phyloP scores from a whole-genome alignment of 805 yeast genomes.

The Barnettozyma sucrosica region DNA sequence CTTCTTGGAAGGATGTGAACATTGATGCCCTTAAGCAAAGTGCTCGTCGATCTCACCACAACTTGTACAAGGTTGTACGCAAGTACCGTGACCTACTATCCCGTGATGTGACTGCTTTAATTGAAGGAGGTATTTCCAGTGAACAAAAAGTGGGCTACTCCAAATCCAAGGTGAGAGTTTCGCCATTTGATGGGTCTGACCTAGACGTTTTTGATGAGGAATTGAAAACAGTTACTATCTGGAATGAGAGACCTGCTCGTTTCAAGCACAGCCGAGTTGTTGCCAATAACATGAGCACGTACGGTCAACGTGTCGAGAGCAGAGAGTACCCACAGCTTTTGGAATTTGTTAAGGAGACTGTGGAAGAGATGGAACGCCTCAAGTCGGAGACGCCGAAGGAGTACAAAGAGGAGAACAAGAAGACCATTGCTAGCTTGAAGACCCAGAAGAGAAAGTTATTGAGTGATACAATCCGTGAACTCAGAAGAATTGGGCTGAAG shows the following conservation, averaged over 20 bases:
- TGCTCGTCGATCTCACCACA: slow-evolving; percentile 82
- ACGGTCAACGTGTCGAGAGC: slow-evolving; percentile 29
- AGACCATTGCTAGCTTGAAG: slow-evolving; percentile 61
- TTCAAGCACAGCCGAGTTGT: slow-evolving; percentile 47
- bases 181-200: slow-evolving; percentile 12
- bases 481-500: slow-evolving; percentile 72
- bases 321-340: slow-evolving; percentile 44
- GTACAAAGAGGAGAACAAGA: slow-evolving; percentile 69
- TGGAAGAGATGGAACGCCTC: slow-evolving; percentile 54
- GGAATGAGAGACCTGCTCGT: slow-evolving; percentile 53
- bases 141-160: slow-evolving; percentile 13
- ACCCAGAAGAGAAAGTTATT: slow-evolving; percentile 75
- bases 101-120: slow-evolving; percentile 43
- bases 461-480: slow-evolving; percentile 69
- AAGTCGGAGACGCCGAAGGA: slow-evolving; percentile 72
- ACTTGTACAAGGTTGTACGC: slow-evolving; percentile 74
- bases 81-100: slow-evolving; percentile 66
- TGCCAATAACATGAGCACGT: slow-evolving; percentile 49
- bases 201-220: slow-evolving; percentile 8
- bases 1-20: slow-evolving; percentile 97
- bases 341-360: slow-evolving; percentile 48
- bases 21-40: slow-evolving; percentile 91
- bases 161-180: slow-evolving; percentile 7
- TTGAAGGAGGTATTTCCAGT: slow-evolving; percentile 55
- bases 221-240: slow-evolving; percentile 32